Percentiles rank a stretch among this genome's conserved stretches.
Evolutionary conservation across 345 rosid species (phyloP).

Genomic region (Aegle marmelos): DNA sequence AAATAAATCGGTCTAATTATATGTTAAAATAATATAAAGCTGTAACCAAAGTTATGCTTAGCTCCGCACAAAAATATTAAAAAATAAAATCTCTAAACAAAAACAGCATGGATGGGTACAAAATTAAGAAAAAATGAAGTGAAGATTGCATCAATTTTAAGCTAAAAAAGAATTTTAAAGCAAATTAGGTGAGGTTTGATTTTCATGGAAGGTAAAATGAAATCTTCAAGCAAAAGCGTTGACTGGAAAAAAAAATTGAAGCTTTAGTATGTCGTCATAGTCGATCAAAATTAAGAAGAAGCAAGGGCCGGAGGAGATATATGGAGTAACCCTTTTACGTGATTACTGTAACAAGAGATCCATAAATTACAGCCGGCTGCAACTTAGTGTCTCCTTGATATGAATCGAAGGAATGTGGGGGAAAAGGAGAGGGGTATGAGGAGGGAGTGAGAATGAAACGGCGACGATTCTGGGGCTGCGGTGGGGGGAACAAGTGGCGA

Average conservation of each 20-base stretch:
- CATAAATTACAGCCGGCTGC: too few relatives aligned
- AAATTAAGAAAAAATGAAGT: neutral
- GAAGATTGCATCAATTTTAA: neutral
- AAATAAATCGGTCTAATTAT: neutral
- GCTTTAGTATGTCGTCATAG: neutral
- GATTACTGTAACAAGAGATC: too few relatives aligned
- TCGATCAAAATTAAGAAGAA: neutral
- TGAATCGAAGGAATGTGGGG: too few relatives aligned
- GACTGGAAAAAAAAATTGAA: neutral
- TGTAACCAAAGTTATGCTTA: neutral
- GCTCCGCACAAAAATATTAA: too few relatives aligned
- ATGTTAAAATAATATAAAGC: neutral
- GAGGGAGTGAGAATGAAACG: neutral
- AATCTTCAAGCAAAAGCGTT: slow-evolving; percentile 3
- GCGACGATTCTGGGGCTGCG: too few relatives aligned
- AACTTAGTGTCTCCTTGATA: too few relatives aligned
- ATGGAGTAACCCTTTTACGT: neutral
- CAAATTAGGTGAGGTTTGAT: neutral
- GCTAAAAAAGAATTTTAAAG: neutral
- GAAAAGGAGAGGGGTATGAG: too few relatives aligned
- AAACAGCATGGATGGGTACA: neutral
- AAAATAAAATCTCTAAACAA: neutral
- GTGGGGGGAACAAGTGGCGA: too few relatives aligned
- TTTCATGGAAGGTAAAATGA: neutral
- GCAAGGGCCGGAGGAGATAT: neutral